Evolutionary conservation across 2,329 filamentous ascomycete species (phyloP), one percentile per base, ranked within the genome.

Genomic region (Teratosphaeria epicoccoides): DNA sequence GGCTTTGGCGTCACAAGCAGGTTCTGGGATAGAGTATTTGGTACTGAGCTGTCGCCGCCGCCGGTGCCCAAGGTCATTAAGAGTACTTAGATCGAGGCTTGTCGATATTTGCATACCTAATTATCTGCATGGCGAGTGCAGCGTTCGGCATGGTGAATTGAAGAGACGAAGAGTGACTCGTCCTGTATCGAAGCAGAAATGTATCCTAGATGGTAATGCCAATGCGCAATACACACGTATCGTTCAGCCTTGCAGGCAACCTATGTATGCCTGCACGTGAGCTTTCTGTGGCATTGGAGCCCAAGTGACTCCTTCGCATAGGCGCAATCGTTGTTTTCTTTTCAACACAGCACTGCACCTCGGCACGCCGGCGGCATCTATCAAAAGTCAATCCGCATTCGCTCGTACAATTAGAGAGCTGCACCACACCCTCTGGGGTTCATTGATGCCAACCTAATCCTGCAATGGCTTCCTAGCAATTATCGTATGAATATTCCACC

Each of bases 1-100:
- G 93, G 93, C 49, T 98, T 97, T 62, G 93, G 93, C 52, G 91
- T 98, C 49, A 96, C 91, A 26, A 96, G 86, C 76, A 83, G 84
- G 59, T 95, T 98, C 76, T 98, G 93, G 93, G 93, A 98, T 69
- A 75, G 73, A 47, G 73, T 98, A 6, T 98, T 98, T 66, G 88
- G 89, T 59, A 98, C 93, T 1, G 85, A 95, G 72, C 76, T 98
- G 49, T 70, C 76, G 50, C 73, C 73, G 60, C 66, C 63, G 47
- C 60, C 71, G n/a, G 55, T 58, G 46, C 65, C 73, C 3, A 76
- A 77, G 69, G 69, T 77, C 24, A 55, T 76, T 55, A 77, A 76
- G 69, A 68, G 70, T 22, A 54, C 60, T 7, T 71, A 57, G n/a
- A 17, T n/a, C 2, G n/a, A 17, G 20, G 33, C 14, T n/a, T 20